phyloP scores from a whole-genome alignment of 306 rosid genomes.

The Nissolia schottii region DNA sequence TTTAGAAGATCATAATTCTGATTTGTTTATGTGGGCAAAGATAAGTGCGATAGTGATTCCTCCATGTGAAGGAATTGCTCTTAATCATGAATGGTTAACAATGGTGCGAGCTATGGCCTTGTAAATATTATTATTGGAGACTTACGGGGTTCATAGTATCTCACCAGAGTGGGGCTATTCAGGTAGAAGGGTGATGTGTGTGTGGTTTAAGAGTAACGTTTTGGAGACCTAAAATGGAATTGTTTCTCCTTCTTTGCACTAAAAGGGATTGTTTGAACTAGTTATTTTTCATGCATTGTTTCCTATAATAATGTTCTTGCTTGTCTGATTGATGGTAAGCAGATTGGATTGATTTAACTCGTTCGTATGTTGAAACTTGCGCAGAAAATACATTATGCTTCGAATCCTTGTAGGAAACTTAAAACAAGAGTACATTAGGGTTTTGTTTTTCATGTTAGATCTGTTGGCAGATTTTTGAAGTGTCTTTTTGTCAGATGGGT shows the following conservation, averaged over 20 bases:
- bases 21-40: neutral
- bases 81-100: too few relatives aligned
- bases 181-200: neutral
- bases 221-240: neutral
- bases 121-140: too few relatives aligned
- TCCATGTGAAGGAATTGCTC: neutral
- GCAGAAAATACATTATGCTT: neutral
- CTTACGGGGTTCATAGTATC: neutral
- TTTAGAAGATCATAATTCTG: neutral
- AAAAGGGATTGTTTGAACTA: neutral
- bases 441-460: constrained; percentile 3
- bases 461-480: neutral
- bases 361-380: neutral
- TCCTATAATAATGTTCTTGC: too few relatives aligned
- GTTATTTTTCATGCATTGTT: neutral
- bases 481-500: neutral
- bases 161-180: neutral
- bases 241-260: neutral
- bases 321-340: too few relatives aligned
- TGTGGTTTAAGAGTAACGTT: neutral
- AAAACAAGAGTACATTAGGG: neutral
- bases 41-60: neutral
- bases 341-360: neutral
- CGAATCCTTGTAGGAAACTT: neutral
- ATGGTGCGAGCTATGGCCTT: too few relatives aligned